These are phyloP conservation scores for Solanum aculeatissimum DNA, from an alignment of 305 asterid species.

Conservation along the genomic window DNA sequence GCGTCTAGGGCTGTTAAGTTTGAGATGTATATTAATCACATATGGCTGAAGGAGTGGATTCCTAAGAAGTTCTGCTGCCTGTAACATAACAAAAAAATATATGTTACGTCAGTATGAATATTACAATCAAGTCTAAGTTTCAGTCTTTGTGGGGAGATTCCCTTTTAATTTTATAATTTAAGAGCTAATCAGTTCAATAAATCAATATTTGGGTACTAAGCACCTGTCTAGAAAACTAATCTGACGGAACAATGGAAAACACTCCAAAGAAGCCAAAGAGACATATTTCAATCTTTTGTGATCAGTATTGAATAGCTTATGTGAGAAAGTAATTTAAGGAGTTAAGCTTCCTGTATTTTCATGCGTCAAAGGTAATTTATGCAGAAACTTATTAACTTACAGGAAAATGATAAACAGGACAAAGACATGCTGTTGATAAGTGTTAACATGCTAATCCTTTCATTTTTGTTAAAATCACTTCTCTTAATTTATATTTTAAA, in stretches of 20 bases:
- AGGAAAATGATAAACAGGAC: neutral
- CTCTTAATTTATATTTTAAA: neutral
- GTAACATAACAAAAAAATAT: slow-evolving; percentile 8
- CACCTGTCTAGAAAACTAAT: neutral
- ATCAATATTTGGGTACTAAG: neutral
- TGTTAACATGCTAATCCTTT: neutral
- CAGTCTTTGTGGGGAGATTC: neutral
- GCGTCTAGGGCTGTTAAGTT: slow-evolving; percentile 67
- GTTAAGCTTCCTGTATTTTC: neutral
- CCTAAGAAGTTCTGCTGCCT: slow-evolving; percentile 95
- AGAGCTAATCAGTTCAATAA: neutral
- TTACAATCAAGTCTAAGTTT: neutral
- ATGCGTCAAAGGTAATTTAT: neutral
- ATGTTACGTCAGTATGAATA: neutral
- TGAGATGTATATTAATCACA: slow-evolving; percentile 72
- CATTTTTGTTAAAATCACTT: neutral
- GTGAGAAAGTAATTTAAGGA: neutral
- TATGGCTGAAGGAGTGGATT: slow-evolving; percentile 75
- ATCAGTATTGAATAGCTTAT: neutral
- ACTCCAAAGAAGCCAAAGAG: neutral
- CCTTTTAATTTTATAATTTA: neutral
- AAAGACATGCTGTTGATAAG: neutral
- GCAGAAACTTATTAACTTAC: neutral
- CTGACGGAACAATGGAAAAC: neutral
- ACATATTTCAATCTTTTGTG: neutral